Evolutionary conservation across 2,329 filamentous ascomycete genomes (phyloP), one percentile per base, ranked within the genome.

Genomic region (Helotiales sp.): DNA sequence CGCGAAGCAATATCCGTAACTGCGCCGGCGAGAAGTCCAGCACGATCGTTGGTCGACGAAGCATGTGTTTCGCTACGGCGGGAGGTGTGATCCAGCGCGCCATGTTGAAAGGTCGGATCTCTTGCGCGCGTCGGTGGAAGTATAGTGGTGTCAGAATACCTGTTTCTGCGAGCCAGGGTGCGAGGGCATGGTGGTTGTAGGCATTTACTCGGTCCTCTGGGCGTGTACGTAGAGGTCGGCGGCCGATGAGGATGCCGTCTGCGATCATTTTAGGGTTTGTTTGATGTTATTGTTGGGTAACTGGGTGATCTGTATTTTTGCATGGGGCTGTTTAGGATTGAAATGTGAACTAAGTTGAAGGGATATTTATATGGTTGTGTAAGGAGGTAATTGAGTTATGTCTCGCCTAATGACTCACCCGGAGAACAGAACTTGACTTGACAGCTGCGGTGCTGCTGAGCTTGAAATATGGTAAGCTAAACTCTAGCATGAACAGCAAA

Each of bases 81-180:
- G 49, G 49, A n/a, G 49, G 11, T 10, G 49, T 6, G 15, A 54
- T 54, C 49, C 49, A 30, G 13, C 49, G 49, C 26, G 49, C 49
- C 49, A 54, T 54, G n/a, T 54, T 54, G 49, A 54, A 54, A 30
- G 26, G 26, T 54, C 26, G 49, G 13, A 30, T 54, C n/a, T 54
- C 24, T 32, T 30, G 26, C 3, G 49, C 49, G 11, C 49, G 49
- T 30, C 49, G 49, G 26, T 54, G 26, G 24, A 54, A 54, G 26
- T 54, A 54, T 17, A 54, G 49, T 30, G 49, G 26, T 54, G 26
- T 54, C 13, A 54, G 26, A 6, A 54, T 30, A 28, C 49, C 49
- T 3, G 47, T 50, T 26, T 50, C 47, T 28, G 47, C 47, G 8
- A 54, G 24, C 49, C 49, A 54, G 13, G 49, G 24, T 30, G 49